Conservation (phyloP, 139 green algal genomes). For the Chlorella sp. region DNA sequence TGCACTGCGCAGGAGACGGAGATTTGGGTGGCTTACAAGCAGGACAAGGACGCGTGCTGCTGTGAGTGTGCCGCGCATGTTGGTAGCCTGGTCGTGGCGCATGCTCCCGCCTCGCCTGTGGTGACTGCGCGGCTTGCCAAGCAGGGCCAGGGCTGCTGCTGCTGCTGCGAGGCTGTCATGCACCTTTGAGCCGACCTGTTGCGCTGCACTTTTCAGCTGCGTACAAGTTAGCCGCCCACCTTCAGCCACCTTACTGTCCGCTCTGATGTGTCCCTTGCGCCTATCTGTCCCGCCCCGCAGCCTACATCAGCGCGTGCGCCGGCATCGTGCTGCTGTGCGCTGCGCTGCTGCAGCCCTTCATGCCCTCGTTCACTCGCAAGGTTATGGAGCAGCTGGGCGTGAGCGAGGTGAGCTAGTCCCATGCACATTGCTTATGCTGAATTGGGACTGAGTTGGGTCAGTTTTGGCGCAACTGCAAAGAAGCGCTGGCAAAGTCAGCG, state of each 20-base stretch:
- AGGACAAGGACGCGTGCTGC: slow-evolving; percentile 38
- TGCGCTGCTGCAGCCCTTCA: slow-evolving; percentile 90
- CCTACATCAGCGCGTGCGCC: slow-evolving; percentile 63
- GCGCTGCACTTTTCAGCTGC: too few relatives aligned
- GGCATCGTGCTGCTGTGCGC: slow-evolving; percentile 86
- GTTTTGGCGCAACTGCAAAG: too few relatives aligned
- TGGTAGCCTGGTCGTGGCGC: not conserved
- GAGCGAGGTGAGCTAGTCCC: not conserved
- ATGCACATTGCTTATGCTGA: not conserved
- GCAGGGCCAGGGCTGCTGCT: too few relatives aligned
- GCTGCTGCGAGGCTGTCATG: too few relatives aligned
- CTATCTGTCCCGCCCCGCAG: not conserved
- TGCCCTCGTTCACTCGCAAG: slow-evolving; percentile 83
- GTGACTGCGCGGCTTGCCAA: too few relatives aligned
- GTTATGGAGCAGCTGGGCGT: slow-evolving; percentile 62
- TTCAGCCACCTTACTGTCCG: too few relatives aligned
- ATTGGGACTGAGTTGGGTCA: too few relatives aligned
- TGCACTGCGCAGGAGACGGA: slow-evolving; percentile 51
- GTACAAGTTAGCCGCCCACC: too few relatives aligned
- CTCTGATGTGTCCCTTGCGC: not conserved
- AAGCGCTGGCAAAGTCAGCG: too few relatives aligned
- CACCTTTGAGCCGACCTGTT: too few relatives aligned
- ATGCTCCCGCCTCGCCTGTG: too few relatives aligned
- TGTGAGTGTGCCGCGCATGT: too few relatives aligned
- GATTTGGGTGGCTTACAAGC: slow-evolving; percentile 69